Evolutionary conservation across 2,329 filamentous ascomycete genomes (phyloP).

Genomic region (Cladophialophora chaetospira): DNA sequence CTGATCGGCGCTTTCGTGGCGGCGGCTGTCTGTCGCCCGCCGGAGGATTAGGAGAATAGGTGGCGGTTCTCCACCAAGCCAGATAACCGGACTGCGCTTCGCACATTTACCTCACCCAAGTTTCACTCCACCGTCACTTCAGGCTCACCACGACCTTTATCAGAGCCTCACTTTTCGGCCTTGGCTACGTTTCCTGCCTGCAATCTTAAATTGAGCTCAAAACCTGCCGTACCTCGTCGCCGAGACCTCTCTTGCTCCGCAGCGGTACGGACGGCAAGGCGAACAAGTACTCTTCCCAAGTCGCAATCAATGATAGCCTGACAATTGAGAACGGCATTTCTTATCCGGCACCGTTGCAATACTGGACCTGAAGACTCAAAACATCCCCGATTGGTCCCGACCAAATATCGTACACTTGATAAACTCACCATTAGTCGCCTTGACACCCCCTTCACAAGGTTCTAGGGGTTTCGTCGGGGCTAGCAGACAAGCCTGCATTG

Average conservation of each 20-base stretch:
- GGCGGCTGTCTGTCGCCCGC: too few relatives aligned
- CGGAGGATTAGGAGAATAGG: too few relatives aligned
- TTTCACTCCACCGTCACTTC: slow-evolving; percentile 4
- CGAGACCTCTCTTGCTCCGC: neutral
- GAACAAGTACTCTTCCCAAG: neutral
- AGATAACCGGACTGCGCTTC: neutral
- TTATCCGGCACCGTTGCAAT: slow-evolving; percentile 5
- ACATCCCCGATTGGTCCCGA: slow-evolving; percentile 15
- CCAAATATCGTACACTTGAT: slow-evolving; percentile 1
- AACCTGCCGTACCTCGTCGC: neutral
- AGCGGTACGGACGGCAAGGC: neutral
- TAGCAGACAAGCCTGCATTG: slow-evolving; percentile 17
- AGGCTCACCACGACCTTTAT: neutral
- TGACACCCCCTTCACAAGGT: slow-evolving; percentile 2
- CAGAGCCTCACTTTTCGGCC: neutral
- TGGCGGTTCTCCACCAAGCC: neutral
- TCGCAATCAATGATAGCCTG: neutral
- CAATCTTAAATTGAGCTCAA: neutral
- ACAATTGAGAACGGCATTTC: slow-evolving; percentile 10
- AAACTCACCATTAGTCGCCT: slow-evolving; percentile 2
- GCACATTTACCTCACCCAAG: neutral
- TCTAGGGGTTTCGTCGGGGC: slow-evolving; percentile 5
- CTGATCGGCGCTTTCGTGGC: neutral
- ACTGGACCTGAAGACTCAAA: neutral
- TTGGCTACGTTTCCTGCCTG: neutral